Percentiles rank a stretch among this genome's conserved stretches.
phyloP scores from a whole-genome alignment of 2,329 filamentous ascomycete genomes.

The Sporothrix euskadiensis region DNA sequence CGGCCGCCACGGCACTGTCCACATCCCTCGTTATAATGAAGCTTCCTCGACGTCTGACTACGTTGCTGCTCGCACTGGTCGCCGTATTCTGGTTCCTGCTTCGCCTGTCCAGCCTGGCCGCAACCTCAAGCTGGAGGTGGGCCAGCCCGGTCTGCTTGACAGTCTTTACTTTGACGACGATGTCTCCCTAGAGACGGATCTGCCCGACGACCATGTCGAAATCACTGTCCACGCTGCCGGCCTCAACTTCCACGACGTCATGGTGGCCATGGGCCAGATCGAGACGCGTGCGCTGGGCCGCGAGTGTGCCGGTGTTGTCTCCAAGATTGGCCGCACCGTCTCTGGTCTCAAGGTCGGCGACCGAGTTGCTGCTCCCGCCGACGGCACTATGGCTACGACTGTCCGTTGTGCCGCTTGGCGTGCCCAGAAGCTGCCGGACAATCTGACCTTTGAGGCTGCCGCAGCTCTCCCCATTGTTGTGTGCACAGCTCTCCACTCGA shows the following conservation, averaged over 20 bases:
- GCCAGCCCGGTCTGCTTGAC: slow-evolving; percentile 36
- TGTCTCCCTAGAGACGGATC: background rate
- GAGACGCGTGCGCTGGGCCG: slow-evolving; percentile 34
- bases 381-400: slow-evolving; percentile 29
- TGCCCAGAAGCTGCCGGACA: slow-evolving; percentile 36
- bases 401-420: slow-evolving; percentile 31
- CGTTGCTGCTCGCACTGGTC: slow-evolving; percentile 30
- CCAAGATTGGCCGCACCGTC: slow-evolving; percentile 28
- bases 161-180: slow-evolving; percentile 37
- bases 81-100: slow-evolving; percentile 22
- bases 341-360: slow-evolving; percentile 39
- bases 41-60: slow-evolving; percentile 17
- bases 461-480: slow-evolving; percentile 39
- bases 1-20: slow-evolving; percentile 23
- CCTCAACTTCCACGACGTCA: slow-evolving; percentile 43
- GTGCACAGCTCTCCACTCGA: slow-evolving; percentile 37
- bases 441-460: slow-evolving; percentile 37
- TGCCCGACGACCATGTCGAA: slow-evolving; percentile 35
- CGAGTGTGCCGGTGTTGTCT: slow-evolving; percentile 38
- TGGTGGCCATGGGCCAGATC: slow-evolving; percentile 37
- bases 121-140: slow-evolving; percentile 30
- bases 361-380: slow-evolving; percentile 37
- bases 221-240: slow-evolving; percentile 39
- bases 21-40: slow-evolving; percentile 32
- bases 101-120: slow-evolving; percentile 30